Evolutionary conservation across 2,329 filamentous ascomycete genomes (phyloP).

Genomic region (Metarhizium rileyi): DNA sequence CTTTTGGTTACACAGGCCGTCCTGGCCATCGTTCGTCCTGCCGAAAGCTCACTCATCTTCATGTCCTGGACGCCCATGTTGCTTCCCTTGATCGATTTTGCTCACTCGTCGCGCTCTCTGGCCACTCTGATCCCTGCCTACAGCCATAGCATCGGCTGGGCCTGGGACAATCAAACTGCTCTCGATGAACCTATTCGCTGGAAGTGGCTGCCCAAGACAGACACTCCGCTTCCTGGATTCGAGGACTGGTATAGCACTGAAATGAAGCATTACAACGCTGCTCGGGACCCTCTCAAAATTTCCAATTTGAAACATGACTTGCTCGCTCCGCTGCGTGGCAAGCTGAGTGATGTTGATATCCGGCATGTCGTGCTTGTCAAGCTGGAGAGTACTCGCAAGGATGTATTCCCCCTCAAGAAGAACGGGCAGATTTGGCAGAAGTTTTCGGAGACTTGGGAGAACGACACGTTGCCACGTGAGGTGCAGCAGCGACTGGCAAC

Average conservation of each 20-base stretch:
- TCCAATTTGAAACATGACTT: slow-evolving; percentile 28
- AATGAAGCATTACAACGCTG: slow-evolving; percentile 23
- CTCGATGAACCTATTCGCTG: slow-evolving; percentile 13
- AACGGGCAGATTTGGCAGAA: slow-evolving; percentile 27
- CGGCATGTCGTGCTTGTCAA: slow-evolving; percentile 32
- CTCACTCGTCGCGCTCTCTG: slow-evolving; percentile 19
- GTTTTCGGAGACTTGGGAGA: slow-evolving; percentile 21
- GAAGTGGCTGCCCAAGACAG: slow-evolving; percentile 15
- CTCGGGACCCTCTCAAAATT: slow-evolving; percentile 28
- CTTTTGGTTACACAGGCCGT: slow-evolving; percentile 17
- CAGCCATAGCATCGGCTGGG: slow-evolving; percentile 17
- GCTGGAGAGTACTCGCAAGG: slow-evolving; percentile 33
- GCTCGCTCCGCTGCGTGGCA: slow-evolving; percentile 15
- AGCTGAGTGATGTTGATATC: slow-evolving; percentile 23
- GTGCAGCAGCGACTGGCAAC: slow-evolving; percentile 18
- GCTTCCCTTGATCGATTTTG: slow-evolving; percentile 24
- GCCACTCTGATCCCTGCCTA: slow-evolving; percentile 15
- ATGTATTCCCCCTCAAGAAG: slow-evolving; percentile 34
- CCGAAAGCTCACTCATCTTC: slow-evolving; percentile 23
- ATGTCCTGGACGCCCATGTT: slow-evolving; percentile 25
- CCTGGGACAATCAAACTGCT: slow-evolving; percentile 18
- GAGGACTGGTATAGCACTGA: slow-evolving; percentile 17
- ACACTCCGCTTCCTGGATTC: slow-evolving; percentile 13
- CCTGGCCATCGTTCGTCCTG: slow-evolving; percentile 17
- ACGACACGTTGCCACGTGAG: slow-evolving; percentile 21